These are phyloP conservation scores for Aspergillus haitiensis DNA, from an alignment of 495 filamentous ascomycete genomes.

Conservation along the genomic window DNA sequence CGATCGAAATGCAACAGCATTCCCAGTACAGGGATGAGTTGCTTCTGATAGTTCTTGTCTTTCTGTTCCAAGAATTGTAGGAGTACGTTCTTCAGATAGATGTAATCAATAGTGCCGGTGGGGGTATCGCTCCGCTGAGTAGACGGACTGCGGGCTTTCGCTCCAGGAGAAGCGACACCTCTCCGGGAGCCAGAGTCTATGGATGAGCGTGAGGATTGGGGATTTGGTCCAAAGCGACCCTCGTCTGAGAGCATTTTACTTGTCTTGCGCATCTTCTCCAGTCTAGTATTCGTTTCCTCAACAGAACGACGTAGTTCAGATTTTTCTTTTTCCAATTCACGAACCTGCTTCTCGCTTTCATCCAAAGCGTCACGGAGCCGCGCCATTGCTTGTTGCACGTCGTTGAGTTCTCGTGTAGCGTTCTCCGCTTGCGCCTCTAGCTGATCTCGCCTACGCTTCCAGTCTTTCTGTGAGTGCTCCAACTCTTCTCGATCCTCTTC, in stretches of 20 bases:
- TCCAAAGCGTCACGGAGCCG: conserved; percentile 79
- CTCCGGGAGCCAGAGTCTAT: conserved; percentile 60
- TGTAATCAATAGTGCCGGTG: conserved; percentile 60
- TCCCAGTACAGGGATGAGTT: conserved; percentile 87
- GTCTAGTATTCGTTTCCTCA: conserved; percentile 71
- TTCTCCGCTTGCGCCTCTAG: conserved; percentile 67
- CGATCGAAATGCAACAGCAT: conserved; percentile 90
- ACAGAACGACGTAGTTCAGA: conserved; percentile 69
- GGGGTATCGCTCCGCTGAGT: conserved; percentile 43
- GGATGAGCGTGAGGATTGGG: conserved; percentile 61
- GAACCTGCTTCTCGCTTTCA: conserved; percentile 79
- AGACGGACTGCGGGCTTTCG: conserved; percentile 41
- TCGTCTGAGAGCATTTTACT: conserved; percentile 55
- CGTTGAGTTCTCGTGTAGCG: conserved; percentile 67
- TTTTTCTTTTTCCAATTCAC: conserved; percentile 78
- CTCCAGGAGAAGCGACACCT: conserved; percentile 40
- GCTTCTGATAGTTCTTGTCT: conserved; percentile 85
- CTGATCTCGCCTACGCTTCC: conserved; percentile 70
- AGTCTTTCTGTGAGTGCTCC: conserved; percentile 67
- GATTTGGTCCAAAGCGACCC: conserved; percentile 40
- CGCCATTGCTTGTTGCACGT: conserved; percentile 74
- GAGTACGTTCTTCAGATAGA: conserved; percentile 94
- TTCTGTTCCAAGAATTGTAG: conserved; percentile 92
- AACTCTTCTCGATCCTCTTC: conserved; percentile 69
- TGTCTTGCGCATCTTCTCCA: conserved; percentile 79